phyloP scores from a whole-genome alignment of 208 protist species.

The Leishmania guyanensis region DNA sequence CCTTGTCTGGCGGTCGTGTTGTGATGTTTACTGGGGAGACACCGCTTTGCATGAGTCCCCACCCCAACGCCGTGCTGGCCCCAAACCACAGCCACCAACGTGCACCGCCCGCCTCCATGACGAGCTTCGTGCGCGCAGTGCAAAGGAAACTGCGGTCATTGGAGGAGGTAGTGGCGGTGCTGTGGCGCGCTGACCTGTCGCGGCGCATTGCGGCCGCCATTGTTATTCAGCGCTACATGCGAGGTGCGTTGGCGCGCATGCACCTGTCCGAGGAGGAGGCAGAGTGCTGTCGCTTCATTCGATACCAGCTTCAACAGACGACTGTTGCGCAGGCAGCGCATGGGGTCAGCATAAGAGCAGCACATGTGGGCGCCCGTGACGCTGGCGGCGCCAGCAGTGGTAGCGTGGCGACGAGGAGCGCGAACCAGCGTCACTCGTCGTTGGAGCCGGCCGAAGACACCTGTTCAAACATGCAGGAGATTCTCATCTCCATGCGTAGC shows the following conservation, averaged over 20 bases:
- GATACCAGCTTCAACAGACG: slow-evolving; percentile 39
- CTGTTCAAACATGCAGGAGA: slow-evolving; percentile 43
- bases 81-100: slow-evolving; percentile 20
- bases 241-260: slow-evolving; percentile 47
- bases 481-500: slow-evolving; percentile 49
- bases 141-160: slow-evolving; percentile 76
- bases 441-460: slow-evolving; percentile 18
- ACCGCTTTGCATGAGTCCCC: not conserved
- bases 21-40: slow-evolving; percentile 11
- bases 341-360: not conserved
- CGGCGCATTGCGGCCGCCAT: slow-evolving; percentile 57
- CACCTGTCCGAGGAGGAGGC: slow-evolving; percentile 43
- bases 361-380: not conserved
- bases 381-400: slow-evolving; percentile 1
- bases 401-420: not conserved
- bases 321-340: slow-evolving; percentile 4
- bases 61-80: not conserved
- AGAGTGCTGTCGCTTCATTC: slow-evolving; percentile 42
- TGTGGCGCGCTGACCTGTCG: slow-evolving; percentile 70
- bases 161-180: slow-evolving; percentile 59
- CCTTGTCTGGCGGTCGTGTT: slow-evolving; percentile 5
- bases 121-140: slow-evolving; percentile 59
- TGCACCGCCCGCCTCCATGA: slow-evolving; percentile 14
- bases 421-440: slow-evolving; percentile 18
- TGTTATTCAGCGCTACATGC: slow-evolving; percentile 63